Evolutionary conservation across 305 asterid species (phyloP), one percentile per base, ranked within the genome.

Genomic region (Solanum hybrid): DNA sequence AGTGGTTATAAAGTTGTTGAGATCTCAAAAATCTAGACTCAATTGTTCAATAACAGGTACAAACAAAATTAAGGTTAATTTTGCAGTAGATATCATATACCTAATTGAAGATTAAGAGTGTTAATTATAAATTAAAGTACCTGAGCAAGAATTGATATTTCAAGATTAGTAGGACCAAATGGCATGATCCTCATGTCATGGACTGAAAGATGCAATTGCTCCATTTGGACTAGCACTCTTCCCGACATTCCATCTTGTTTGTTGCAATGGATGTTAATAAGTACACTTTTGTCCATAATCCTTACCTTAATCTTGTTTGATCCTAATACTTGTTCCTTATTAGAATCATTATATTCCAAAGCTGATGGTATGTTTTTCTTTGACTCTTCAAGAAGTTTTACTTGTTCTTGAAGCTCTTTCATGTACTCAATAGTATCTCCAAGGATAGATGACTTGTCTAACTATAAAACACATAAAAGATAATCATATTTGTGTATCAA

Each of bases 101-200:
- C 11, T 29, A 84, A 20, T 51, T 51, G 11, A 51, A 27, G 31
- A 31, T 73, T 27, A 34, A 7, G 81, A 51, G 78, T 80, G 56
- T 22, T 2, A 31, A 1, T 20, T 56, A 56, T 32, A 84, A 72
- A 71, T 11, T 14, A 7, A 24, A 16, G 4, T 91, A 95, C 97
- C 96, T 94, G 86, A 51, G 95, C 94, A 79, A 91, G 94, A 89
- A 95, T 69, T 60, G 95, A 92, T 35, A 95, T 90, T 88, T 91
- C 92, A 16, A 95, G 89, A 72, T 92, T 87, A 4, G 73, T 85
- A 81, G 24, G 84, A 64, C 96, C 96, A 92, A 95, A 95, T 0
- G 94, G 94, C 91, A 94, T 91, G 79, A 91, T 88, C 89, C 95
- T 94, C 46, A 94, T 90, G 87, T 95, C 97, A 5, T 86, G 24